Conservation (phyloP, 768 basidiomycete genomes). For the Neoboletus brunneissimus region DNA sequence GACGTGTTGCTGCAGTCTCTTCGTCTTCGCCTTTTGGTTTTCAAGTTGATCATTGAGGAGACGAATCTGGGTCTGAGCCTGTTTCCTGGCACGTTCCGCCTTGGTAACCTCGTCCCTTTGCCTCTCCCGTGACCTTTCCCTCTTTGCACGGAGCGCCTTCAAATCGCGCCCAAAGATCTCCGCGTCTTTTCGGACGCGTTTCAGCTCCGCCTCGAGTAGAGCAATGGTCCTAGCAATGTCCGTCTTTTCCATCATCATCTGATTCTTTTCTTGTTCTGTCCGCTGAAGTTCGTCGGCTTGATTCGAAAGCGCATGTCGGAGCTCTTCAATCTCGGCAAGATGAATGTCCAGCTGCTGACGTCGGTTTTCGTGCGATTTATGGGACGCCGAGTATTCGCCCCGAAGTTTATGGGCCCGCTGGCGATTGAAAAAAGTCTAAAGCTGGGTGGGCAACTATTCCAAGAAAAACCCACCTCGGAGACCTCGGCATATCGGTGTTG, state of each 20-base stretch:
- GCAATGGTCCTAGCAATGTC: conserved; percentile 68
- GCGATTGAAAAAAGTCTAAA: not conserved
- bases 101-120: conserved; percentile 54
- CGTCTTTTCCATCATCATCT: conserved; percentile 57
- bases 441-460: not conserved
- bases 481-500: conserved; percentile 65
- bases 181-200: conserved; percentile 71
- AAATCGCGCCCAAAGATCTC: conserved; percentile 78
- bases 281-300: conserved; percentile 62
- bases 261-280: conserved; percentile 61
- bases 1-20: conserved; percentile 50
- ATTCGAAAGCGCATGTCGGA: conserved; percentile 62
- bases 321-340: conserved; percentile 69
- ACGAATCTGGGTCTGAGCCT: conserved; percentile 62
- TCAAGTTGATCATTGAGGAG: conserved; percentile 66
- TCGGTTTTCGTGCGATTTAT: conserved; percentile 65
- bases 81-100: conserved; percentile 65
- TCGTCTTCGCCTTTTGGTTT: conserved; percentile 40
- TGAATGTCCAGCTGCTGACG: conserved; percentile 73
- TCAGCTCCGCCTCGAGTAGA: conserved; percentile 67
- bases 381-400: conserved; percentile 56
- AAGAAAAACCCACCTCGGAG: conserved; percentile 52
- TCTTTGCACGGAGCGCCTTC: conserved; percentile 61
- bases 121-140: conserved; percentile 56
- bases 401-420: conserved; percentile 63